A percentile compares a stretch with the other conserved stretches of the same genome.
Evolutionary conservation across 1,284 basidiomycete species (phyloP).

Genomic region (Omphalotus olearius): DNA sequence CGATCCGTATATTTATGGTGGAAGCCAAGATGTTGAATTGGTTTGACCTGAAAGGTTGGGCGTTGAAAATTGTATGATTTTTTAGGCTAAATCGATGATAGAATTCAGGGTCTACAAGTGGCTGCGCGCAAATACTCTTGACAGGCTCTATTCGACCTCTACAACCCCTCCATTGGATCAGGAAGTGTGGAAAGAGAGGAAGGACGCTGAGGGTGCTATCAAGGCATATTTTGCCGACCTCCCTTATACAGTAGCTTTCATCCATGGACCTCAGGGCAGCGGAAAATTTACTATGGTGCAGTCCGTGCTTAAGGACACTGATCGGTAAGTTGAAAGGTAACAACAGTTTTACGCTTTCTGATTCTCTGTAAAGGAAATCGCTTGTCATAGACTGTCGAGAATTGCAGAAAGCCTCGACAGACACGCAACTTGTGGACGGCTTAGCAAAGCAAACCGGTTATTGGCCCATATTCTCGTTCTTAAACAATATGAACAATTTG

Average conservation of each 20-base stretch:
- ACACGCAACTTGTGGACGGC: constrained; percentile 63
- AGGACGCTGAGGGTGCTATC: constrained; percentile 70
- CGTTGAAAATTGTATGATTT: constrained; percentile 5
- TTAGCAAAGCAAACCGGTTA: constrained; percentile 87
- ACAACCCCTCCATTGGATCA: constrained; percentile 19
- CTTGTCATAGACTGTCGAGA: constrained; percentile 81
- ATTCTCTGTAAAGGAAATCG: constrained; percentile 45
- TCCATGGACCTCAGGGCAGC: constrained; percentile 90
- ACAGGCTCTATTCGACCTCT: constrained; percentile 33
- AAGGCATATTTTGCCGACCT: constrained; percentile 66
- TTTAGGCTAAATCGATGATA: constrained; percentile 22
- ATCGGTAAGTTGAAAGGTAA: constrained; percentile 41
- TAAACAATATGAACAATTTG: constrained; percentile 81
- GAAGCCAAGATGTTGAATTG: constrained; percentile 80
- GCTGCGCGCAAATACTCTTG: constrained; percentile 55
- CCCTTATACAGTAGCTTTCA: constrained; percentile 65
- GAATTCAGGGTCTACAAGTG: constrained; percentile 66
- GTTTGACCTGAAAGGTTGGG: constrained; percentile 70
- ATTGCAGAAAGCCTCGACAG: constrained; percentile 71
- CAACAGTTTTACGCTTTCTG: constrained; percentile 1
- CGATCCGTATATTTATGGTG: constrained; percentile 83
- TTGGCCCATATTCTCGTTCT: constrained; percentile 87
- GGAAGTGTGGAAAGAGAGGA: constrained; percentile 78
- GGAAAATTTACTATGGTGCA: constrained; percentile 80
- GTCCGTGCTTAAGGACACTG: constrained; percentile 52